Evolutionary conservation across 2,329 filamentous ascomycete species (phyloP).

Genomic region (Arthrobotrys musiformis): DNA sequence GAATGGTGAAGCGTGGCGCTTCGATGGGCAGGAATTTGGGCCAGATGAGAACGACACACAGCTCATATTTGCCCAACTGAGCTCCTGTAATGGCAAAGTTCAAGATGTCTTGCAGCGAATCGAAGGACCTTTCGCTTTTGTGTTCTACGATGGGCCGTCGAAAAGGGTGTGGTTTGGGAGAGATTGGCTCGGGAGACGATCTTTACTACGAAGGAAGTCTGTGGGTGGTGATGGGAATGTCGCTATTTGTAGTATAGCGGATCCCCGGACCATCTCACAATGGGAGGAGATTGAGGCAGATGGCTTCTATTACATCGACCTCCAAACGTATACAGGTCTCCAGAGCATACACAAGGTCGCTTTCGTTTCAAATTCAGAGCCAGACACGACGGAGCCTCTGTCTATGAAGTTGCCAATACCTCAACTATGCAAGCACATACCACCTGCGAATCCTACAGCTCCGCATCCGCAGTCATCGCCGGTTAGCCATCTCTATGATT

Average conservation of each 20-base stretch:
- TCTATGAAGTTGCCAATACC: conserved; percentile 52
- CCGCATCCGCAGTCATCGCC: conserved; percentile 65
- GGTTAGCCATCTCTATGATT: conserved; percentile 68
- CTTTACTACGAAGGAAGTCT: conserved; percentile 73
- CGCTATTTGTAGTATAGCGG: conserved; percentile 56
- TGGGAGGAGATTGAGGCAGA: conserved; percentile 88
- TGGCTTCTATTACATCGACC: conserved; percentile 77
- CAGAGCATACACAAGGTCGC: not conserved
- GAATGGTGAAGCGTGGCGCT: conserved; percentile 96
- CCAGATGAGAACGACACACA: conserved; percentile 78
- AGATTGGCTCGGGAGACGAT: conserved; percentile 87
- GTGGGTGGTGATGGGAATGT: conserved; percentile 54
- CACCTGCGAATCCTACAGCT: conserved; percentile 5
- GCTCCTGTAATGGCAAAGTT: conserved; percentile 62
- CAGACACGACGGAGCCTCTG: conserved; percentile 12
- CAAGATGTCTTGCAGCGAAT: conserved; percentile 71
- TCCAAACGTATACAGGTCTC: conserved; percentile 61
- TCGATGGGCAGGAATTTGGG: conserved; percentile 69
- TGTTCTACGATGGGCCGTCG: conserved; percentile 76
- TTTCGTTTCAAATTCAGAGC: conserved; percentile 36
- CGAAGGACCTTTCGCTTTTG: conserved; percentile 88
- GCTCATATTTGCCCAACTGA: conserved; percentile 72
- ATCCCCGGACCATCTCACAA: conserved; percentile 72
- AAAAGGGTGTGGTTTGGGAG: conserved; percentile 80
- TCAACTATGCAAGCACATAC: conserved; percentile 35